Base-by-base conservation (phyloP, 1,139 yeast species). In the Saccharomyces hybrid region DNA sequence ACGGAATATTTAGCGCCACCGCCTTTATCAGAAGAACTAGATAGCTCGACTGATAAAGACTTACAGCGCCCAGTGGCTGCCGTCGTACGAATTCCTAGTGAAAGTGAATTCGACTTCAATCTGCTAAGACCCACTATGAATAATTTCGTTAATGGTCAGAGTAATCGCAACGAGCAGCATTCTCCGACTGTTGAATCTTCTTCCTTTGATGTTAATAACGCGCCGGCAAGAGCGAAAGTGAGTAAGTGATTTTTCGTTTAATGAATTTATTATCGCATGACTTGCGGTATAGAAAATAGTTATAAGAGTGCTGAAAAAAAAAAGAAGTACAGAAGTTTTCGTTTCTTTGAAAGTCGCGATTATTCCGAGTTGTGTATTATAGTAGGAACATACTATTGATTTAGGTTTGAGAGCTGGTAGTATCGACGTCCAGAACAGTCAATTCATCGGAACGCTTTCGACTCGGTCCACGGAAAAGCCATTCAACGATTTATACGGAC, bases 1-100 rank as follows among this genome's bases (percentile, higher is more conserved):
- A 50, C 61, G 11, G 64, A 63, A 48, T 58, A 58, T 51, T 51
- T 61, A n/a, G 62, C 65, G 27, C 64, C 66, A n/a, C 66, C 66
- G 25, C 32, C 58, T 6, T 51, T 61, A 32, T 56, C 42, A 23
- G 55, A 48, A 29, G 20, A 53, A 5, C 53, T 49, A 14, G 51
- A 54, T 7, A 51, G 49, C 13, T 55, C 60, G n/a, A 31, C 52
- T 5, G 28, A 46, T 20, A 38, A 38, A 38, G 44, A 16, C 23
- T 26, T 56, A 20, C 55, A 51, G 26, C 49, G 58, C 23, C 60
- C 58, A 20, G 49, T 47, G 16, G 52, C 58, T 14, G 60, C 57
- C 20, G 58, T 56, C 8, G 56, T 56, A 9, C 51, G 59, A 27
- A 49, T 51, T 25, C 49, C 53, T 11, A 50, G 34, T 13, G 44